Evolutionary conservation across 208 protist species (phyloP).

Genomic region (Trichomonas vaginalis): DNA sequence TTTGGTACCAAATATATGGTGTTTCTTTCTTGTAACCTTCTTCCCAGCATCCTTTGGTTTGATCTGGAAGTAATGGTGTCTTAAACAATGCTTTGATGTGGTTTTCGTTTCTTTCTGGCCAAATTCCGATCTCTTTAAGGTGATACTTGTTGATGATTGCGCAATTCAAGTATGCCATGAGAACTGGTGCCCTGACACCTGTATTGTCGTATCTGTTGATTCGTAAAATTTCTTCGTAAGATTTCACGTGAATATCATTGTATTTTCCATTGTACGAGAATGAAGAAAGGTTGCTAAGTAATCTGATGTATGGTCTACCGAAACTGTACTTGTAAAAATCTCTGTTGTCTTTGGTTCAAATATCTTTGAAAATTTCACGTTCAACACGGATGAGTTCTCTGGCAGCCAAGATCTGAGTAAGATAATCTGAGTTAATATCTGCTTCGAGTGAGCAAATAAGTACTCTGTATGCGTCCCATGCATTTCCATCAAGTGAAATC

Average conservation of each 20-base stretch:
- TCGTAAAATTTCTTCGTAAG: not conserved
- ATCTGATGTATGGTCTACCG: not conserved
- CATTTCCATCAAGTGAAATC: not conserved
- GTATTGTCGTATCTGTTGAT: not conserved
- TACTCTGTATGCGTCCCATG: not conserved
- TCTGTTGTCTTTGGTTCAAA: not conserved
- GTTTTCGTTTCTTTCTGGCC: not conserved
- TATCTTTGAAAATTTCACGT: not conserved
- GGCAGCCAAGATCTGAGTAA: not conserved
- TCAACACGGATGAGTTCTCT: not conserved
- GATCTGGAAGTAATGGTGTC: not conserved
- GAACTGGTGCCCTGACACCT: not conserved
- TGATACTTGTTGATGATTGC: not conserved
- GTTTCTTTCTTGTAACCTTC: not conserved
- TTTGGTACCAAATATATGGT: not conserved
- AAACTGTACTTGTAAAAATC: not conserved
- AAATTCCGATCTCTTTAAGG: not conserved
- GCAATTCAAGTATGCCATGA: not conserved
- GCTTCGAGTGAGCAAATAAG: not conserved
- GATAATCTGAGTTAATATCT: not conserved
- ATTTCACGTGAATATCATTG: not conserved
- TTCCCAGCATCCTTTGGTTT: not conserved
- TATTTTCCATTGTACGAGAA: not conserved
- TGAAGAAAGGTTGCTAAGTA: not conserved
- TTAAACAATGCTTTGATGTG: not conserved